Evolutionary conservation across 805 yeast genomes (phyloP).

Genomic region (Candida piceae): DNA sequence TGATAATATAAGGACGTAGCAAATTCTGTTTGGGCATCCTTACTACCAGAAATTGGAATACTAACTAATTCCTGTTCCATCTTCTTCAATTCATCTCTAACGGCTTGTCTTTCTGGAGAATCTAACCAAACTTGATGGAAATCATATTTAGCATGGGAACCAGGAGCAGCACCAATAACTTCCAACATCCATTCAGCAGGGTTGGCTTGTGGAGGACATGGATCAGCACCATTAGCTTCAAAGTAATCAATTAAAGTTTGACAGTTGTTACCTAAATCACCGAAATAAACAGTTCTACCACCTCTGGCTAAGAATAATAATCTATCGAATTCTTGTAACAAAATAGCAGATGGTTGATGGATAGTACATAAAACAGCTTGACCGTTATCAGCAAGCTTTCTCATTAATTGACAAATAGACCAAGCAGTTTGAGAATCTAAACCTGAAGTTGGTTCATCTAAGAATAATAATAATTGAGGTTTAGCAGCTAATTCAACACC

Average conservation of each 20-base stretch:
- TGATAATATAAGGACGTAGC: conserved; percentile 41
- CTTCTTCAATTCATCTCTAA: conserved; percentile 51
- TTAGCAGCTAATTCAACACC: conserved; percentile 55
- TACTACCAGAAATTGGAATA: conserved; percentile 28
- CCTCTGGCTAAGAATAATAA: conserved; percentile 64
- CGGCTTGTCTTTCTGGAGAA: conserved; percentile 56
- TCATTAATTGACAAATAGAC: conserved; percentile 51
- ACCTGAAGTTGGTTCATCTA: conserved; percentile 62
- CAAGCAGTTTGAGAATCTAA: conserved; percentile 57
- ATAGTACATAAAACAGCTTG: conserved; percentile 64
- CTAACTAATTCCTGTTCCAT: conserved; percentile 59
- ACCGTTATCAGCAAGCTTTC: conserved; percentile 46
- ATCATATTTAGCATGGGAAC: conserved; percentile 67
- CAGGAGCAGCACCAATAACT: conserved; percentile 80
- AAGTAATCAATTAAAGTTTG: conserved; percentile 56
- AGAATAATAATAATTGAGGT: conserved; percentile 47
- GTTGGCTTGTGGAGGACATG: conserved; percentile 65
- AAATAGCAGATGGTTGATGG: conserved; percentile 81
- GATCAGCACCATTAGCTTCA: conserved; percentile 58
- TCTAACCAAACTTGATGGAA: conserved; percentile 73
- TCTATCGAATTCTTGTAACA: conserved; percentile 74
- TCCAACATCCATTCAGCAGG: conserved; percentile 94
- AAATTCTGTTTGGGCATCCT: conserved; percentile 33
- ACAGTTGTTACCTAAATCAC: conserved; percentile 53
- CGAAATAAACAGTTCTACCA: conserved; percentile 72